Evolutionary conservation across 345 rosid genomes (phyloP).

Genomic region (Boechera stricta): DNA sequence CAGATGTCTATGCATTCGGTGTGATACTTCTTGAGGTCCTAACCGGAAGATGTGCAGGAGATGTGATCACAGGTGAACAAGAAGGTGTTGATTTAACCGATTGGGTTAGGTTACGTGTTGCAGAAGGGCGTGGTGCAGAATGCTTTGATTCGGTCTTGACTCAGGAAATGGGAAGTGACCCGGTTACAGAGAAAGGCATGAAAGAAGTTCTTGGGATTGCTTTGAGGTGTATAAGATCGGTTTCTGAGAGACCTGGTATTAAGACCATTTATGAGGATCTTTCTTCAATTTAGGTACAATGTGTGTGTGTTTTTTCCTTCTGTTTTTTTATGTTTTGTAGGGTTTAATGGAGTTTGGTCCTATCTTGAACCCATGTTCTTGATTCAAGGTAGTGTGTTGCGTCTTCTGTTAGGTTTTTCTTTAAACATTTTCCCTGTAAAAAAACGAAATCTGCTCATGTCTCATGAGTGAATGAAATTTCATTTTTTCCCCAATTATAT

Average conservation of each 20-base stretch:
- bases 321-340: conserved; percentile 24
- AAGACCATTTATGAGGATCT: conserved; percentile 97
- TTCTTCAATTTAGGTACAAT: conserved; percentile 67
- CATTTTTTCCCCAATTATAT: neutral
- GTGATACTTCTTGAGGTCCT: conserved; percentile 79
- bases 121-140: conserved; percentile 66
- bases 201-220: conserved; percentile 93
- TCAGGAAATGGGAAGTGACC: conserved; percentile 57
- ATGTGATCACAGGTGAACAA: conserved; percentile 80
- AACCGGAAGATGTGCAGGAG: conserved; percentile 94
- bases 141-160: conserved; percentile 73
- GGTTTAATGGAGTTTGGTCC: conserved; percentile 26
- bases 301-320: neutral
- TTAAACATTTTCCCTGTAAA: conserved; percentile 32
- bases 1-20: conserved; percentile 96
- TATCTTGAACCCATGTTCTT: conserved; percentile 10
- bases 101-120: conserved; percentile 73
- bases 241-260: conserved; percentile 95
- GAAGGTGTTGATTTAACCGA: conserved; percentile 83
- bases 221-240: conserved; percentile 73
- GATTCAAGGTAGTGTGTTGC: conserved; percentile 25
- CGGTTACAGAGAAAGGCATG: conserved; percentile 78
- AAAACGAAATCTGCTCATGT: conserved; percentile 43
- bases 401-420: conserved; percentile 11
- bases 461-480: conserved; percentile 42